Evolutionary conservation across 179 eudicot species (phyloP).

Genomic region (Pouteria campechiana): DNA sequence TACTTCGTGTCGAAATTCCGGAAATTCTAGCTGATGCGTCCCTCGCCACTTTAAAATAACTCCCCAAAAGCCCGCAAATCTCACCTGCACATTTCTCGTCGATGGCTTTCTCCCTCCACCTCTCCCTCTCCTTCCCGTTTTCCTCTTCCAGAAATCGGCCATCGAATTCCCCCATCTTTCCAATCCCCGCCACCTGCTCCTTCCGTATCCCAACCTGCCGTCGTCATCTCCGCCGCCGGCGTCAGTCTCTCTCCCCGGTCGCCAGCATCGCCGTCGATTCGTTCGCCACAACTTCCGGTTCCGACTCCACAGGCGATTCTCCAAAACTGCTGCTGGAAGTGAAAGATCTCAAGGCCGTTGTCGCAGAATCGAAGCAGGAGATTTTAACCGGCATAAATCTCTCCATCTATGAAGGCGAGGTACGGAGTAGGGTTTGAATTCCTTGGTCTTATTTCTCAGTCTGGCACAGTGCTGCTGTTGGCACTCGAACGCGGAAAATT

Average conservation of each 20-base stretch:
- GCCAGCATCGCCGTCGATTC: constrained; percentile 36
- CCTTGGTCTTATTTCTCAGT: no score
- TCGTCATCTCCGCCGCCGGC: constrained; percentile 2
- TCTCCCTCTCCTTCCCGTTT: no score
- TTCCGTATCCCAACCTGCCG: background rate
- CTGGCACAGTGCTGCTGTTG: no score
- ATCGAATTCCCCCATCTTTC: background rate
- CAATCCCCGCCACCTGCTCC: constrained; percentile 2
- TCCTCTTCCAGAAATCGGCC: constrained; percentile 1
- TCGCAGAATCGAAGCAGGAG: constrained; percentile 41
- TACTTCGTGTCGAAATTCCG: no score
- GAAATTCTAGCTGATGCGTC: no score
- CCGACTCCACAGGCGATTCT: constrained; percentile 6
- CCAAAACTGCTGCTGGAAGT: constrained; percentile 60
- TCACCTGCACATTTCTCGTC: no score
- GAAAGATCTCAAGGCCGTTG: constrained; percentile 66
- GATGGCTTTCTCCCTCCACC: no score
- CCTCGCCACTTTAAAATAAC: no score
- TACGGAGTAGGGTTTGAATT: no score
- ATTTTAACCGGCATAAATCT: constrained; percentile 82
- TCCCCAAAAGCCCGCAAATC: no score
- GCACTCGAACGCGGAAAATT: no score
- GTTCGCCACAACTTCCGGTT: constrained; percentile 14
- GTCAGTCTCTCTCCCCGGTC: constrained; percentile 3
- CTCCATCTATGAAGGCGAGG: constrained; percentile 81